Conservation (phyloP, 305 asterid species). For the Plantago rigida region DNA sequence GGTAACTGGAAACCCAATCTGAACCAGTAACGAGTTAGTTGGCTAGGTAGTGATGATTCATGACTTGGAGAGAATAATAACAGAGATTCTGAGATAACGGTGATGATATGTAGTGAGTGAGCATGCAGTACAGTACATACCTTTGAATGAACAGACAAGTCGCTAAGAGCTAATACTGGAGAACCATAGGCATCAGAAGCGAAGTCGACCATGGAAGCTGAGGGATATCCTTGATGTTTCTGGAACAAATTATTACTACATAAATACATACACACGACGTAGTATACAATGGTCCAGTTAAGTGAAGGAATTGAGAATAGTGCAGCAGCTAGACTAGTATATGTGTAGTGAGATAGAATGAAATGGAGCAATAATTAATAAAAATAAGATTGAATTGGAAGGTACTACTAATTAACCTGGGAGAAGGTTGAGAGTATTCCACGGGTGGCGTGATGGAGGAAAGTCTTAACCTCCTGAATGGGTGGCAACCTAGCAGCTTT, state of each 20-base stretch:
- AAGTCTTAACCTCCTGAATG: constrained; percentile 61
- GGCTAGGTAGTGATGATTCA: too few species aligned
- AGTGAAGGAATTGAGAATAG: too few species aligned
- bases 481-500: constrained; percentile 82
- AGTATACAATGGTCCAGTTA: neutral
- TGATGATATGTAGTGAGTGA: too few species aligned
- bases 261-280: neutral
- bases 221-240: constrained; percentile 85
- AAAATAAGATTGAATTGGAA: too few species aligned
- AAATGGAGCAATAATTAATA: too few species aligned
- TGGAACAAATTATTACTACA: constrained; percentile 25
- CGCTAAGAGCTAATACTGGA: constrained; percentile 75
- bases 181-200: constrained; percentile 87
- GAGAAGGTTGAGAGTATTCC: constrained; percentile 90
- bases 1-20: too few species aligned
- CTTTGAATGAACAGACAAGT: constrained; percentile 81
- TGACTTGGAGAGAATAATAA: too few species aligned
- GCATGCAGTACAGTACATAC: constrained; percentile 24
- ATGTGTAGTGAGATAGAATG: neutral
- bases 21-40: too few species aligned
- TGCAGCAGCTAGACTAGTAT: too few species aligned
- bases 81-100: too few species aligned
- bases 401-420: constrained; percentile 30
- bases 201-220: constrained; percentile 90
- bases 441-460: constrained; percentile 63